Percentiles rank a stretch among this genome's conserved stretches.
Conservation (phyloP, 1,284 basidiomycete genomes). For the Thelephora terrestris region DNA sequence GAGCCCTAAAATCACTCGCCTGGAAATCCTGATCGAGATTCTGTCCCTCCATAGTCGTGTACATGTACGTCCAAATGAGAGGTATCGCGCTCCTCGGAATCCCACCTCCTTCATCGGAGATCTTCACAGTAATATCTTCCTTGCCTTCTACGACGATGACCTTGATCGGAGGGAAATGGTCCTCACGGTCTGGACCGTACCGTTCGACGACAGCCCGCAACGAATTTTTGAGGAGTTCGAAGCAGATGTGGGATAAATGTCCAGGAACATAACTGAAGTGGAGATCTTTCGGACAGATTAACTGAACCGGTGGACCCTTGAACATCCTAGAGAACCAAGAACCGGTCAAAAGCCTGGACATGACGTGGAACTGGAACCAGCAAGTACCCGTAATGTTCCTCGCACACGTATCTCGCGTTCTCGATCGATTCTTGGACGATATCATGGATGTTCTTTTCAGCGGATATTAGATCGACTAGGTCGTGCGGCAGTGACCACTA, state of each 20-base stretch:
- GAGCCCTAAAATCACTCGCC: constrained; percentile 92
- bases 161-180: constrained; percentile 87
- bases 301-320: constrained; percentile 92
- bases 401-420: constrained; percentile 92
- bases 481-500: neutral
- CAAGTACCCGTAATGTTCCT: constrained; percentile 76
- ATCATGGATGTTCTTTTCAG: constrained; percentile 74
- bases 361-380: neutral
- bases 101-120: constrained; percentile 92
- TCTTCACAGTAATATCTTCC: constrained; percentile 98
- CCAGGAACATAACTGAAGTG: constrained; percentile 95
- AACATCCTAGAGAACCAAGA: constrained; percentile 48
- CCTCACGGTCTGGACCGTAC: constrained; percentile 77
- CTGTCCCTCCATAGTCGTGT: constrained; percentile 94
- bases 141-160: constrained; percentile 93
- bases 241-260: constrained; percentile 92
- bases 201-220: constrained; percentile 94
- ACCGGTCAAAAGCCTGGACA: constrained; percentile 37
- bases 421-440: constrained; percentile 99
- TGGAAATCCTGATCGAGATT: constrained; percentile 83
- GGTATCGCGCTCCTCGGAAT: constrained; percentile 91
- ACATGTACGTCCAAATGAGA: constrained; percentile 98
- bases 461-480: constrained; percentile 5
- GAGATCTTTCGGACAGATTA: constrained; percentile 86
- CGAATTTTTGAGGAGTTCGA: constrained; percentile 98